These are phyloP conservation scores for Datisca glomerata DNA, from an alignment of 306 rosid genomes.

Conservation along the genomic window DNA sequence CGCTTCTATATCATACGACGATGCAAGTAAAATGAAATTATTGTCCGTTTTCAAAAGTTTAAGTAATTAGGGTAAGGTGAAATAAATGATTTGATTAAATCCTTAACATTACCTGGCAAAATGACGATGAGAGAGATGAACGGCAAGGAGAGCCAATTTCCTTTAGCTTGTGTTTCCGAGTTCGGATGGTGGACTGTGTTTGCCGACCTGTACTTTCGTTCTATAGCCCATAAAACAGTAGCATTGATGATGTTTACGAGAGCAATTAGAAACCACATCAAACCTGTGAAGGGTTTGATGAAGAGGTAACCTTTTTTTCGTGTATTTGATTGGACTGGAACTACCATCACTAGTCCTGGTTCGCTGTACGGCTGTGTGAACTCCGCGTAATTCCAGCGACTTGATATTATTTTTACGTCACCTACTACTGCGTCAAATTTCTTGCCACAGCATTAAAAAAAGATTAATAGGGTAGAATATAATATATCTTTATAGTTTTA, in stretches of 20 bases:
- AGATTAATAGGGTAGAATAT: too few relatives aligned
- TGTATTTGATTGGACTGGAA: slow-evolving; percentile 16
- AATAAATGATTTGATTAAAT: too few relatives aligned
- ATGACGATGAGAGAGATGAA: slow-evolving; percentile 33
- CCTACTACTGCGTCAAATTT: slow-evolving; percentile 39
- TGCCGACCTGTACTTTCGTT: slow-evolving; percentile 22
- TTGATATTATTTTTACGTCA: slow-evolving; percentile 25
- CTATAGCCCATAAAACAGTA: slow-evolving; percentile 39
- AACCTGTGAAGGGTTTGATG: slow-evolving; percentile 33
- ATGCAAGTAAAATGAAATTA: too few relatives aligned
- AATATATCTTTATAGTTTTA: background rate
- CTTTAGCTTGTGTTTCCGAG: too few relatives aligned
- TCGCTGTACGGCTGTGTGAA: slow-evolving; percentile 37
- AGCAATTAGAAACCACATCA: slow-evolving; percentile 32
- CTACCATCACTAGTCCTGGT: slow-evolving; percentile 39
- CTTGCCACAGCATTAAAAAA: too few relatives aligned
- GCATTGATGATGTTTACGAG: slow-evolving; percentile 29
- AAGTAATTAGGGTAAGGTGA: too few relatives aligned
- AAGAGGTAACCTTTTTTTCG: slow-evolving; percentile 22
- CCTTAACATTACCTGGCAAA: slow-evolving; percentile 33
- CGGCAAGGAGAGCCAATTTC: slow-evolving; percentile 27
- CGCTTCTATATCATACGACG: too few relatives aligned
- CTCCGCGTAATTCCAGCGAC: slow-evolving; percentile 21
- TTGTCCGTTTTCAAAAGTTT: too few relatives aligned
- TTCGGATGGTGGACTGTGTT: too few relatives aligned